phyloP scores from a whole-genome alignment of 2,329 filamentous ascomycete genomes.

The Allantophomopsis lycopodina region DNA sequence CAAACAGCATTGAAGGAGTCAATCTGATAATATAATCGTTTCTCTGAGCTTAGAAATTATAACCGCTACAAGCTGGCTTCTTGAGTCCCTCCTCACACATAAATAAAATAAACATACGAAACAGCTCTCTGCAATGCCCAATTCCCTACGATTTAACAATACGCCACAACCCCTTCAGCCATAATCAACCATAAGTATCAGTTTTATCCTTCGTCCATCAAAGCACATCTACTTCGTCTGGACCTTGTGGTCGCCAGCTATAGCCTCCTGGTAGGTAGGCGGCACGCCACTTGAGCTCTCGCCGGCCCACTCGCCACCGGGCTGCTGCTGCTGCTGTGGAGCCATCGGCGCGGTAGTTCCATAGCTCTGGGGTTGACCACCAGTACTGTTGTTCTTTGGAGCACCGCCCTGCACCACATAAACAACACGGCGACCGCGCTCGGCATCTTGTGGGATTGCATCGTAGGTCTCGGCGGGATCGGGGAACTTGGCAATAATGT shows the following conservation, averaged over 20 bases:
- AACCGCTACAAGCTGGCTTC: no score
- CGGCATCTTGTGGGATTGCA: slow-evolving; percentile 38
- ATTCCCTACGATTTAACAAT: no score
- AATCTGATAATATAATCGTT: no score
- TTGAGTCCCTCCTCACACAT: no score
- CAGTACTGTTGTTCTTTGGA: slow-evolving; percentile 11
- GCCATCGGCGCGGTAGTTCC: slow-evolving; percentile 18
- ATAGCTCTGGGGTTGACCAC: slow-evolving; percentile 8
- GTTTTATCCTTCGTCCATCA: no score
- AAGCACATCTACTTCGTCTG: slow-evolving; percentile 30
- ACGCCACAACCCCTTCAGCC: no score
- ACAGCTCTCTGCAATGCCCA: no score
- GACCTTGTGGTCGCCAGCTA: slow-evolving; percentile 83
- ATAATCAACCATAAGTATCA: no score
- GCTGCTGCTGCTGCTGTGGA: slow-evolving; percentile 18
- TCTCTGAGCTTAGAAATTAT: no score
- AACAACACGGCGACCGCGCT: slow-evolving; percentile 43
- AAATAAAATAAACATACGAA: no score
- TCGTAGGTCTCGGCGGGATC: slow-evolving; percentile 60
- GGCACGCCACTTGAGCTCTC: slow-evolving; percentile 38
- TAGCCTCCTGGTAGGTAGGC: slow-evolving; percentile 81
- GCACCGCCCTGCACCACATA: slow-evolving; percentile 50
- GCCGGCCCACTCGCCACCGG: slow-evolving; percentile 19
- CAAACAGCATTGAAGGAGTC: no score
- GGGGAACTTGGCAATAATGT: slow-evolving; percentile 87